Base-by-base conservation (phyloP, 2,329 filamentous ascomycete species). In the Paecilomyces variotii region DNA sequence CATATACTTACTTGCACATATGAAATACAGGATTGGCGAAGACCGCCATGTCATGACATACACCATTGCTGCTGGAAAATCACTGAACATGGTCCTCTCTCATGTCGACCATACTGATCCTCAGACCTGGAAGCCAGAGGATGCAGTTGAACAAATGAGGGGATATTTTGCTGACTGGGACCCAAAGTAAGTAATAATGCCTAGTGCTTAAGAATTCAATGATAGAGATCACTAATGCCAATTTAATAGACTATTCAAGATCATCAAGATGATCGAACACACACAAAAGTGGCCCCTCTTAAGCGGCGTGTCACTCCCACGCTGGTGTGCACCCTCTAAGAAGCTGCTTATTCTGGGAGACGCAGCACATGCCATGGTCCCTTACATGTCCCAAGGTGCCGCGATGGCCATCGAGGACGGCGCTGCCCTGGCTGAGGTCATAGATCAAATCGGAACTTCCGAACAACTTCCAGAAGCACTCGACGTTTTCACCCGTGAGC, bases 41-140 rank as follows among this genome's bases (percentile, higher is more conserved):
- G 50, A 28, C 50, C 27, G 50, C 27, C 27, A 26, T 26, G 74
- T 75, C 14, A 79, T 79, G 75, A 72, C 76, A 0, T 52, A 52
- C 50, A 28, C 27, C 11, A 78, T 78, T n/a, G 67, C 74, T 3
- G 67, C 63, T 1, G 73, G 74, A 5, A 65, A 72, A 51, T 68
- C 74, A 1, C 77, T 77, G 64, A 78, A 78, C 62, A 73, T 78
- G 71, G 76, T 78, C 0, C 62, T 78, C 0, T 76, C 73, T 11
- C 74, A 78, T 9, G 30, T 32, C 11, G 30, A 32, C 11, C 39
- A 14, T n/a, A 45, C n/a, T 19, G n/a, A 45, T 45, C 39, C 39
- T 65, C 59, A 45, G 39, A 45, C 51, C 70, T 71, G 7, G 68
- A 68, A 14, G 67, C 62, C 1, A 68, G 56, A 50, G 70, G 68